Evolutionary conservation across 1,139 yeast species (phyloP).

Genomic region (Geotrichum restrictum): DNA sequence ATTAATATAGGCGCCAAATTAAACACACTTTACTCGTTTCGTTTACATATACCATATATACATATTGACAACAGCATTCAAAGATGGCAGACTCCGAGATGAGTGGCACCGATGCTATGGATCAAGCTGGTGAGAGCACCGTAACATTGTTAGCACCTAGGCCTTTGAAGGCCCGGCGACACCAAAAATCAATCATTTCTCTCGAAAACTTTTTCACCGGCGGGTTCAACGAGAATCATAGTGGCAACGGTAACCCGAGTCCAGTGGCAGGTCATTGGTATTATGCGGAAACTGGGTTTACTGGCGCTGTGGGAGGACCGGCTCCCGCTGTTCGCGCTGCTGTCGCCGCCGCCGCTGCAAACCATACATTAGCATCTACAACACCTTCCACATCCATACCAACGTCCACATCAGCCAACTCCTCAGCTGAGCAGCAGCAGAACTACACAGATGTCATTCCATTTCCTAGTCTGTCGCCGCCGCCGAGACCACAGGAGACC

Average conservation of each 20-base stretch:
- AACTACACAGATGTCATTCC: constrained; percentile 17
- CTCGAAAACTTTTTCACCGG: constrained; percentile 22
- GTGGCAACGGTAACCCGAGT: background rate
- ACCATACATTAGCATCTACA: too few relatives aligned
- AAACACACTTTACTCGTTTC: background rate
- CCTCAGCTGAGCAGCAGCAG: background rate
- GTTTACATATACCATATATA: background rate
- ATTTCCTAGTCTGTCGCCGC: constrained; percentile 14
- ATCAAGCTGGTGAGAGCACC: constrained; percentile 2
- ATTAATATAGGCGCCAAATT: background rate
- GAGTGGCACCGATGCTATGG: constrained; percentile 2
- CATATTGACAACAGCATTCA: background rate
- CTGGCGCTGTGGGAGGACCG: background rate
- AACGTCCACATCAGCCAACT: background rate
- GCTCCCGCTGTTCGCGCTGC: background rate
- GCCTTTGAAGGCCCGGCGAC: constrained; percentile 28
- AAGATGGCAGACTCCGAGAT: constrained; percentile 1
- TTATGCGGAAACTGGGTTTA: background rate
- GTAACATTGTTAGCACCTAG: constrained; percentile 25
- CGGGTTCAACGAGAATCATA: background rate
- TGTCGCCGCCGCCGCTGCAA: background rate
- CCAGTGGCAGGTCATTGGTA: background rate
- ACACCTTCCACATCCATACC: background rate
- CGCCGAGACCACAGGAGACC: constrained; percentile 1
- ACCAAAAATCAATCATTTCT: constrained; percentile 27